These are phyloP conservation scores for Penicillium sp. DNA, from an alignment of 2,329 filamentous ascomycete species.

Conservation along the genomic window DNA sequence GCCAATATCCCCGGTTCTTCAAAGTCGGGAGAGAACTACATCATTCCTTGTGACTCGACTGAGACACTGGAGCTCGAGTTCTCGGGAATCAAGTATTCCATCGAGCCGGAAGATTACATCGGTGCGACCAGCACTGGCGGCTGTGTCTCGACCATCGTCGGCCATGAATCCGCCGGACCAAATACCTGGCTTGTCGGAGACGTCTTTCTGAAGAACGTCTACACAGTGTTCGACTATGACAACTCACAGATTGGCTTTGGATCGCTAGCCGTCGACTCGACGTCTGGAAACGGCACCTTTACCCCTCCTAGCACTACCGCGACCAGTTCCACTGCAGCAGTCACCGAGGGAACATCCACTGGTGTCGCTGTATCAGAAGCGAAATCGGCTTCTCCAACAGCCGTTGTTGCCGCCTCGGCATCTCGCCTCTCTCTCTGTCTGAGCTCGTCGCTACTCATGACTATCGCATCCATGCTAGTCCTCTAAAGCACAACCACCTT, in stretches of 20 bases:
- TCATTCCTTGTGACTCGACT: constrained; percentile 66
- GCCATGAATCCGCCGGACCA: constrained; percentile 59
- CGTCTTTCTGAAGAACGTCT: constrained; percentile 84
- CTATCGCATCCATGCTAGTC: constrained; percentile 10
- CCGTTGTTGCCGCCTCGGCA: constrained; percentile 10
- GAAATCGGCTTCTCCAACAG: constrained; percentile 1
- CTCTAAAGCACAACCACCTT: constrained; percentile 1
- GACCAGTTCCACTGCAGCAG: constrained; percentile 3
- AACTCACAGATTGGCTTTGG: constrained; percentile 39
- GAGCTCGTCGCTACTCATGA: constrained; percentile 15
- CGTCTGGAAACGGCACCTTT: constrained; percentile 16
- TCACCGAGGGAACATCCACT: not conserved
- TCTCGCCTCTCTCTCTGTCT: constrained; percentile 10
- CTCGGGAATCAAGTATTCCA: constrained; percentile 59
- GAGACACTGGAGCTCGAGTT: constrained; percentile 61
- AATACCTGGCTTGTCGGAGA: constrained; percentile 75
- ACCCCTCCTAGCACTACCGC: constrained; percentile 11
- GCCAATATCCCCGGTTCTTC: constrained; percentile 58
- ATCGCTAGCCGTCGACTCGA: constrained; percentile 11
- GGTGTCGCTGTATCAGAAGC: constrained; percentile 7
- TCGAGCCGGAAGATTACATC: constrained; percentile 69
- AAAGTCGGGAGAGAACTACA: constrained; percentile 58
- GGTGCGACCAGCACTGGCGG: constrained; percentile 31
- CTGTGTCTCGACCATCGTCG: constrained; percentile 68
- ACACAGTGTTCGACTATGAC: constrained; percentile 76